Conservation (phyloP, 345 rosid genomes). For the Moricandia arvensis region DNA sequence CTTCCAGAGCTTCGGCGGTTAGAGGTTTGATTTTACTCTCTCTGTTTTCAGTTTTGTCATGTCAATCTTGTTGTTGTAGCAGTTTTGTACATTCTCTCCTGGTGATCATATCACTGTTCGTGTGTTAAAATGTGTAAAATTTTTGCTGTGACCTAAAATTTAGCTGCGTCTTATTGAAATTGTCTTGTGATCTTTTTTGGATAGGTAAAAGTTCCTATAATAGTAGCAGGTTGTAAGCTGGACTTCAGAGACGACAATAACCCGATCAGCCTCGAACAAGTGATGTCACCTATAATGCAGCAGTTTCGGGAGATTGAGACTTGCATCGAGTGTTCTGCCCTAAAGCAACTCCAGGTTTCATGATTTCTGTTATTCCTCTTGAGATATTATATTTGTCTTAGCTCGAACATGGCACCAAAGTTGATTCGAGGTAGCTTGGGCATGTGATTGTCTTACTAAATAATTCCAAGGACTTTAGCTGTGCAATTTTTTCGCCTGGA, state of each 20-base stretch:
- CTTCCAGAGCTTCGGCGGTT: conserved; percentile 29
- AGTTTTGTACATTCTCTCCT: not conserved
- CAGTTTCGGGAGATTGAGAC: conserved; percentile 97
- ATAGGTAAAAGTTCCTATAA: conserved; percentile 91
- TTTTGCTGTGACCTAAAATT: not conserved
- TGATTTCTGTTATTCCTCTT: conserved; percentile 19
- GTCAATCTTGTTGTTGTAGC: not conserved
- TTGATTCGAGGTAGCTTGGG: not conserved
- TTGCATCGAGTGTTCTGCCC: conserved; percentile 90
- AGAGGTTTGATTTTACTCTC: conserved; percentile 27
- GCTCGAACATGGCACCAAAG: not conserved
- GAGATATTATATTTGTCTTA: not conserved
- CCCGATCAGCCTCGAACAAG: conserved; percentile 57
- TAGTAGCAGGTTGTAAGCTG: conserved; percentile 94
- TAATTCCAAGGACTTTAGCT: not conserved
- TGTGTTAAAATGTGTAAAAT: not conserved
- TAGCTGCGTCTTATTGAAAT: conserved; percentile 13
- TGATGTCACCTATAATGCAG: conserved; percentile 98
- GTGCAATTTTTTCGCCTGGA: not conserved
- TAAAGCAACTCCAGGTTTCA: conserved; percentile 74
- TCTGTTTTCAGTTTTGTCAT: not conserved
- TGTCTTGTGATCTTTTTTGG: conserved; percentile 6
- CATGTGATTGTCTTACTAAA: conserved; percentile 2
- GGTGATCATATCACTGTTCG: not conserved
- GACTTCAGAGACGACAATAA: conserved; percentile 87